Conservation (phyloP, 2,329 filamentous ascomycete species). For the Ceratocystis albifundus region DNA sequence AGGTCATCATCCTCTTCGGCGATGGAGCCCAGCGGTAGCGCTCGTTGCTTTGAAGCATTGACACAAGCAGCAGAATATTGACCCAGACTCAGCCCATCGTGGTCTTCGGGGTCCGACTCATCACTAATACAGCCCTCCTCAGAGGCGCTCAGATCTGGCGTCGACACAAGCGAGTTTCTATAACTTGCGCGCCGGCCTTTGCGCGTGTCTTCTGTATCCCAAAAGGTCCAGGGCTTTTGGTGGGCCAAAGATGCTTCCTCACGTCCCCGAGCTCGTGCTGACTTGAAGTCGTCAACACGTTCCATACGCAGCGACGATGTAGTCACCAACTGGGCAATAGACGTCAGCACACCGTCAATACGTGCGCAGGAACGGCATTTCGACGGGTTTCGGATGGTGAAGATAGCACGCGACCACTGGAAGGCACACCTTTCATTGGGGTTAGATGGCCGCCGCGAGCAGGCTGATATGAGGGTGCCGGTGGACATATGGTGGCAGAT, state of each 20-base stretch:
- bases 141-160: not conserved
- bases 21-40: conserved; percentile 4
- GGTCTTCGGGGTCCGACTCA: conserved; percentile 11
- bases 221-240: conserved; percentile 18
- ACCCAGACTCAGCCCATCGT: conserved; percentile 8
- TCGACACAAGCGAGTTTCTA: not conserved
- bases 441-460: conserved; percentile 7
- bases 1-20: conserved; percentile 13
- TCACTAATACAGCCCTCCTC: conserved; percentile 10
- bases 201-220: conserved; percentile 16
- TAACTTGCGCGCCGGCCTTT: not conserved
- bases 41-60: not conserved
- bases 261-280: conserved; percentile 4
- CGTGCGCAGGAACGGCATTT: conserved; percentile 19
- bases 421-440: conserved; percentile 11
- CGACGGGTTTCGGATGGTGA: conserved; percentile 17
- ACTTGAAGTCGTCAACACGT: conserved; percentile 13
- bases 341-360: conserved; percentile 14
- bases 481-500: conserved; percentile 24
- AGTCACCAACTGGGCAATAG: conserved; percentile 18
- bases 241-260: conserved; percentile 5
- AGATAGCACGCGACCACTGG: conserved; percentile 23
- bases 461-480: conserved; percentile 20
- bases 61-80: not conserved
- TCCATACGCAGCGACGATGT: conserved; percentile 15